These are phyloP conservation scores for Adansonia digitata DNA, from an alignment of 345 rosid species.

Conservation along the genomic window DNA sequence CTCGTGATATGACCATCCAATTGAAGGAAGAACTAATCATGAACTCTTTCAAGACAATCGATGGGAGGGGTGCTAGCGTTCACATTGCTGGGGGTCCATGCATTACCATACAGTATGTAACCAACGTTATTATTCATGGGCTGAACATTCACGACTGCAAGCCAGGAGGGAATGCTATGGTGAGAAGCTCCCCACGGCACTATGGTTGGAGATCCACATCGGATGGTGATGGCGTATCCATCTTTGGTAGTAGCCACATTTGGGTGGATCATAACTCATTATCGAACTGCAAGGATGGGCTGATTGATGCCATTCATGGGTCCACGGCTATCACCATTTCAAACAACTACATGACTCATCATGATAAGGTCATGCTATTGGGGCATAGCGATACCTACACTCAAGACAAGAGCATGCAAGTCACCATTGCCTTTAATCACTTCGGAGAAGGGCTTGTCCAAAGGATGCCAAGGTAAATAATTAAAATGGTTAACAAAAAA, in stretches of 20 bases:
- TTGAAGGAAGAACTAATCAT: slow-evolving; percentile 72
- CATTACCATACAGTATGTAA: slow-evolving; percentile 68
- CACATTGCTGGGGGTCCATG: slow-evolving; percentile 81
- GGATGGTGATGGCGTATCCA: slow-evolving; percentile 80
- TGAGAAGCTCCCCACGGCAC: slow-evolving; percentile 58
- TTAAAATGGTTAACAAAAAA: neutral
- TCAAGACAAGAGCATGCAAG: slow-evolving; percentile 76
- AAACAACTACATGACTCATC: slow-evolving; percentile 75
- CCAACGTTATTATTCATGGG: too few species aligned
- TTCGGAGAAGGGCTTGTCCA: too few species aligned
- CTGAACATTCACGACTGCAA: slow-evolving; percentile 72
- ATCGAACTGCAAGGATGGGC: slow-evolving; percentile 62
- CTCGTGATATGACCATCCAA: slow-evolving; percentile 64
- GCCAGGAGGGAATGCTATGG: slow-evolving; percentile 66
- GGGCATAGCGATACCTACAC: slow-evolving; percentile 67
- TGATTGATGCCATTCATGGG: slow-evolving; percentile 64
- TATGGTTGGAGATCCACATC: slow-evolving; percentile 62
- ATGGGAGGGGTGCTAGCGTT: slow-evolving; percentile 72
- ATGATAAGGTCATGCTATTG: slow-evolving; percentile 69
- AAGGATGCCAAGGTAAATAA: slow-evolving; percentile 66
- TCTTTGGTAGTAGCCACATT: slow-evolving; percentile 68
- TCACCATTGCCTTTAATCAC: too few species aligned
- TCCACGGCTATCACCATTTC: slow-evolving; percentile 74
- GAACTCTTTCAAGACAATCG: slow-evolving; percentile 79
- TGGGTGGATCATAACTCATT: slow-evolving; percentile 83